Evolutionary conservation across 179 eudicot species (phyloP).

Genomic region (Beta macrorhiza): DNA sequence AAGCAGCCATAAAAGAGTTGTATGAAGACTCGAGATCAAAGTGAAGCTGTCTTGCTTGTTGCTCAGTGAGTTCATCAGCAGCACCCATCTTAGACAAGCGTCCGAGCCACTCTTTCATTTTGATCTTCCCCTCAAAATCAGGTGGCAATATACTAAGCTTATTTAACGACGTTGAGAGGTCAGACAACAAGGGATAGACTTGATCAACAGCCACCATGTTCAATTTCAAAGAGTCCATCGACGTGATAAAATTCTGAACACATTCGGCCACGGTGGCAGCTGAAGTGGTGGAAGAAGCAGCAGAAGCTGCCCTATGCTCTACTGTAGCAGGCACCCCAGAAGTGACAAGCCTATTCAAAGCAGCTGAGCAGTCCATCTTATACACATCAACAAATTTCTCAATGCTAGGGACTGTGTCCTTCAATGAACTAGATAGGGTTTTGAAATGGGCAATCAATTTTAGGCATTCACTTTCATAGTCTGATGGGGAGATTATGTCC

Average conservation of each 20-base stretch:
- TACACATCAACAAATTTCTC: conserved; percentile 69
- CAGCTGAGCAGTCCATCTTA: conserved; percentile 80
- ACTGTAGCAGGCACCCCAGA: conserved; percentile 91
- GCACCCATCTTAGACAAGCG: conserved; percentile 88
- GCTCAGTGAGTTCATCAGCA: conserved; percentile 85
- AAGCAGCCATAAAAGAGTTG: conserved; percentile 88
- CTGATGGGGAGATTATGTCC: conserved; percentile 56
- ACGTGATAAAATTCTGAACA: conserved; percentile 74
- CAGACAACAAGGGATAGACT: conserved; percentile 66
- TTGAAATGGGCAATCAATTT: conserved; percentile 84
- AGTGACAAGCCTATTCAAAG: conserved; percentile 62
- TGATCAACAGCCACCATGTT: conserved; percentile 84
- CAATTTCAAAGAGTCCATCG: conserved; percentile 78
- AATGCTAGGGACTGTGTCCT: conserved; percentile 66
- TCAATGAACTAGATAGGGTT: conserved; percentile 64
- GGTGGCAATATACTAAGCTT: conserved; percentile 66
- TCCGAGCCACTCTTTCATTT: conserved; percentile 84
- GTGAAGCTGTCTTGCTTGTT: conserved; percentile 88
- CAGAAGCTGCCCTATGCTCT: conserved; percentile 67
- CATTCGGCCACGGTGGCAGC: conserved; percentile 77
- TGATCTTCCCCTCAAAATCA: conserved; percentile 79
- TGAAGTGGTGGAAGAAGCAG: conserved; percentile 40
- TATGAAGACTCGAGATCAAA: conserved; percentile 94
- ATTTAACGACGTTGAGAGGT: conserved; percentile 55
- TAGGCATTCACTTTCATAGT: conserved; percentile 67